Base-by-base conservation (phyloP, 306 rosid genomes). In the Corylus americana region DNA sequence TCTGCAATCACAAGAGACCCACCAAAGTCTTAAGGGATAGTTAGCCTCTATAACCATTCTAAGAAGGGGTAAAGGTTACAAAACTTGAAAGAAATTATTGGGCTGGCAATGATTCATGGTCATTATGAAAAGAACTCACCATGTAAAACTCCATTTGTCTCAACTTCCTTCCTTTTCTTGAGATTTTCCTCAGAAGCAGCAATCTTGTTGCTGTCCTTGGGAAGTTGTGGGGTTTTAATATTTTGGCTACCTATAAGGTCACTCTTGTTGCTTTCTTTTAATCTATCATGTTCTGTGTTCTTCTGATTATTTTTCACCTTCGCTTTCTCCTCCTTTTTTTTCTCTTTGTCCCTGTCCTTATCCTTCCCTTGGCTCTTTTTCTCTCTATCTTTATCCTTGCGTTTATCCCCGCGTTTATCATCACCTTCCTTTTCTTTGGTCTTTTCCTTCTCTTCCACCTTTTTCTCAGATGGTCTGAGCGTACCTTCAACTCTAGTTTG, bases 271-370 rank as follows among this genome's bases (percentile, higher is more conserved):
- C 74, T 78, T 76, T 78, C 92, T 85, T 80, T 89, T 81, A 82
- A 70, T 83, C 84, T 90, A 85, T 89, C 81, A 5, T 73, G 49
- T 39, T 55, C 49, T 7, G 64, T 57, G 70, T 54, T 68, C 79
- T 77, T 86, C 68, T 48, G 78, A 77, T 79, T 88, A 72, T 49
- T 62, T 55, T 62, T 75, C 44, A 77, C 87, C 81, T 83, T 85
- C n/a, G 78, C 54, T 76, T 85, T 89, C 63, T 80, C 85, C 57
- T 87, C 85, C 82, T 79, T 91, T 77, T 89, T 87, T 88, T 83
- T 92, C 87, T 92, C 97, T 85, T 85, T 92, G 71, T 91, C 94
- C 89, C 89, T 82, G 70, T 89, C 89, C 88, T 92, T 92, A 83
- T 87, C 91, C 84, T 86, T 91, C 61, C 95, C 92, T 27, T 89